Base-by-base conservation (phyloP, 352 stramenopile genomes). In the Hyaloperonospora arabidopsidis region DNA sequence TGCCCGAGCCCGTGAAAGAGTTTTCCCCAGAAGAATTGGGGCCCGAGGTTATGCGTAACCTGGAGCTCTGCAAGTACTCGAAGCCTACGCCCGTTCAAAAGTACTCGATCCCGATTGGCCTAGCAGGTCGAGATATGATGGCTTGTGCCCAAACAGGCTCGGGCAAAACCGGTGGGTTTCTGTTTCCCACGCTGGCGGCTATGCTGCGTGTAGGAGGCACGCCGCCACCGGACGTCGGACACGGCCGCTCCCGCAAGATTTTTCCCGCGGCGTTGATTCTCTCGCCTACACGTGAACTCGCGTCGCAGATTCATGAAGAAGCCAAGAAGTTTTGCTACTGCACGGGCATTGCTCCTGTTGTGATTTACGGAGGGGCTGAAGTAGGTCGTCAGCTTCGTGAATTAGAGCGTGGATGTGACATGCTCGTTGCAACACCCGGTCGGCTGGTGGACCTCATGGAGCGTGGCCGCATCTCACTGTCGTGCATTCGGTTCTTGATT, bases 71-170 rank as follows among this genome's bases (percentile, higher is more conserved):
- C 74, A 87, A 95, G 61, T 99, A 99, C 84, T 63, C 50, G 40
- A 97, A 95, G 65, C 97, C 97, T 19, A 99, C 97, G 28, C 97
- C 97, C 5, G 96, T 99, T 29, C 97, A 99, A 65, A 99, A 98
- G 79, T 99, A 98, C 79, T 97, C 89, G 50, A 97, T 99, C 52
- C 96, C 97, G 38, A 98, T 99, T 65, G 79, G 79, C 70, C 72
- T 89, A 17, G 75, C 74, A 2, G 93, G 91, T 49, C 88, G 95
- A 49, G 97, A 99, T 70, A 88, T 99, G 63, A 99, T 99, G 96
- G 97, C 96, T 6, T 99, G 95, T 84, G 88, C 97, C 13, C 97
- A 99, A 77, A 99, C 97, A 38, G 97, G 97, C 62, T 98, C 87
- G 36, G 97, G 95, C 39, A 98, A 98, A 76, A 98, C 94, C 13